Evolutionary conservation across 805 yeast genomes (phyloP).

Genomic region (Yarrowia bubula): DNA sequence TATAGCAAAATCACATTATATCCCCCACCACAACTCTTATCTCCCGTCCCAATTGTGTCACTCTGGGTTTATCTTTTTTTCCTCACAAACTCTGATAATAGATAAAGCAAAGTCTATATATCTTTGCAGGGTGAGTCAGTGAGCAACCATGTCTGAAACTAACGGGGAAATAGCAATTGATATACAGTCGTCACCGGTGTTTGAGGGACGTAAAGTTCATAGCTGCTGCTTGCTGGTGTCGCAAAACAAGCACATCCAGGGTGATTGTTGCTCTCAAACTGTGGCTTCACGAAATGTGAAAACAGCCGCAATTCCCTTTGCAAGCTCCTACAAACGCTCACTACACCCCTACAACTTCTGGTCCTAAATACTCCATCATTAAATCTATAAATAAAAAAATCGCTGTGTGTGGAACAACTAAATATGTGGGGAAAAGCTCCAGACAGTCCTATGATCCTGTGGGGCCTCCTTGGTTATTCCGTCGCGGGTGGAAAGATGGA

Average conservation of each 20-base stretch:
- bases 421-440: background rate
- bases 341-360: background rate
- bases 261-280: background rate
- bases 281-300: too few species aligned
- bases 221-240: too few species aligned
- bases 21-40: background rate
- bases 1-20: too few species aligned
- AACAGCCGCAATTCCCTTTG: background rate
- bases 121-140: too few species aligned
- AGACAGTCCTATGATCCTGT: background rate
- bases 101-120: background rate
- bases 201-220: too few species aligned
- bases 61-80: too few species aligned
- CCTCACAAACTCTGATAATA: background rate
- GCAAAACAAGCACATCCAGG: background rate
- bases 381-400: background rate
- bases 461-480: background rate
- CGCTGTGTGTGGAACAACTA: background rate
- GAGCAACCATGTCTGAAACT: background rate
- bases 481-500: slow-evolving; percentile 1
- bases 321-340: too few species aligned
- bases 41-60: background rate
- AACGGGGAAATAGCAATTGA: too few species aligned
- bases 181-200: too few species aligned
- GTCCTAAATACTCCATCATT: background rate